Evolutionary conservation across 352 stramenopile genomes (phyloP), one percentile per base, ranked within the genome.

Genomic region (Pythium inflatum): DNA sequence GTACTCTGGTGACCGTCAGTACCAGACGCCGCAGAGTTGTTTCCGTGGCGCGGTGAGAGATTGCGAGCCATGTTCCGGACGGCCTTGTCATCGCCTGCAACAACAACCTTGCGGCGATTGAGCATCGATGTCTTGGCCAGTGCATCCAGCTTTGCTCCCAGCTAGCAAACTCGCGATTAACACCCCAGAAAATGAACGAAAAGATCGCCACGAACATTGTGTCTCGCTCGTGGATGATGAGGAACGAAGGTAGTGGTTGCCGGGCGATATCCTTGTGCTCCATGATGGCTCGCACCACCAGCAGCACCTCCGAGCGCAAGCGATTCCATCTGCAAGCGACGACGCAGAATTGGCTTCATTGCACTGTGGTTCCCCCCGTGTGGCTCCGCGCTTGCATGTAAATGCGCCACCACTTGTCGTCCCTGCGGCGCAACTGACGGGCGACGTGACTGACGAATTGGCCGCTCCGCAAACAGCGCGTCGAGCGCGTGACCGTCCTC

Each of bases 141-240:
- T 13, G 78, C 72, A 48, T 92, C 84, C 3, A 92, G 77, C 46
- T 90, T 90, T 5, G 79, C 79, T 2, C 77, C 81, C 20, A 92
- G 65, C 72, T 51, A n/a, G 55, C 33, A 24, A 24, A 50, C n/a
- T n/a, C n/a, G n/a, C n/a, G n/a, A n/a, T n/a, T n/a, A n/a, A n/a
- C n/a, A n/a, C n/a, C n/a, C n/a, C n/a, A n/a, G n/a, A n/a, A n/a
- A n/a, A n/a, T n/a, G n/a, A n/a, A n/a, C n/a, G 28, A 24, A 11
- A 31, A 20, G 18, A 4, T 5, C 22, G 25, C 28, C 20, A 46
- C 59, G 6, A 50, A 74, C 72, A 34, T 79, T 81, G 36, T 75
- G 66, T 25, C 46, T 48, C 13, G 62, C 50, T 1, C 64, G 59
- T 16, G 68, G 65, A 25, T 72, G 64, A 16, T 61, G 38, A 8